Conservation (phyloP, 179 eudicot species). For the Beta lomatogona region DNA sequence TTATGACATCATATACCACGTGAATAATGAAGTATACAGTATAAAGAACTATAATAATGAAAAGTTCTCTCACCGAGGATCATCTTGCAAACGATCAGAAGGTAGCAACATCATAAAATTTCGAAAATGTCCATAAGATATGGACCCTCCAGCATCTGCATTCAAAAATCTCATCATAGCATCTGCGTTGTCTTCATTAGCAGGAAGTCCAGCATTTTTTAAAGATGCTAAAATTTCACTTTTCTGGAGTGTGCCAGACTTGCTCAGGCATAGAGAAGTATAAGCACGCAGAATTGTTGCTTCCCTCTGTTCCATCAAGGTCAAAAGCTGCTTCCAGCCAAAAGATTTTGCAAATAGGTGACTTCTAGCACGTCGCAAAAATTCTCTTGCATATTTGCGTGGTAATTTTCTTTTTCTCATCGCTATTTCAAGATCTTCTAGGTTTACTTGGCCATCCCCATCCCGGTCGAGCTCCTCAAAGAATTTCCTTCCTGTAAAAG, state of each 20-base stretch:
- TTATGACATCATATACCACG: too few species aligned
- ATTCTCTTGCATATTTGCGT: slow-evolving; percentile 71
- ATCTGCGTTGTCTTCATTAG: slow-evolving; percentile 88
- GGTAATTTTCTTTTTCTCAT: slow-evolving; percentile 89
- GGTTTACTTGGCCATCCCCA: slow-evolving; percentile 87
- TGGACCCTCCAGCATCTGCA: slow-evolving; percentile 82
- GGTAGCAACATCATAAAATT: slow-evolving; percentile 91
- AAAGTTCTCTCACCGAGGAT: slow-evolving; percentile 70
- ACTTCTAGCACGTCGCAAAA: slow-evolving; percentile 81
- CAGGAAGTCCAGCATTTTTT: slow-evolving; percentile 87
- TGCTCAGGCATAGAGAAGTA: slow-evolving; percentile 86
- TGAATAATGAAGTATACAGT: neutral
- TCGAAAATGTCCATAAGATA: slow-evolving; percentile 97
- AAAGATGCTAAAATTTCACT: slow-evolving; percentile 83
- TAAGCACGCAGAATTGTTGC: slow-evolving; percentile 93
- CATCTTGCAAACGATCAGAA: slow-evolving; percentile 85
- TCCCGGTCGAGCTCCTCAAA: slow-evolving; percentile 97
- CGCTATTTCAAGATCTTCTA: slow-evolving; percentile 91
- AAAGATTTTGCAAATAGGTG: slow-evolving; percentile 86
- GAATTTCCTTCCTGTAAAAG: slow-evolving; percentile 72
- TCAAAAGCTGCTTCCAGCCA: slow-evolving; percentile 90
- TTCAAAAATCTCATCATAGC: slow-evolving; percentile 95
- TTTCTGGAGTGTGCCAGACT: slow-evolving; percentile 88
- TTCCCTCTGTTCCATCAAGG: slow-evolving; percentile 95
- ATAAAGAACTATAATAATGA: neutral